Conservation (phyloP, 2,329 filamentous ascomycete species). For the Fonsecaea multimorphosa region DNA sequence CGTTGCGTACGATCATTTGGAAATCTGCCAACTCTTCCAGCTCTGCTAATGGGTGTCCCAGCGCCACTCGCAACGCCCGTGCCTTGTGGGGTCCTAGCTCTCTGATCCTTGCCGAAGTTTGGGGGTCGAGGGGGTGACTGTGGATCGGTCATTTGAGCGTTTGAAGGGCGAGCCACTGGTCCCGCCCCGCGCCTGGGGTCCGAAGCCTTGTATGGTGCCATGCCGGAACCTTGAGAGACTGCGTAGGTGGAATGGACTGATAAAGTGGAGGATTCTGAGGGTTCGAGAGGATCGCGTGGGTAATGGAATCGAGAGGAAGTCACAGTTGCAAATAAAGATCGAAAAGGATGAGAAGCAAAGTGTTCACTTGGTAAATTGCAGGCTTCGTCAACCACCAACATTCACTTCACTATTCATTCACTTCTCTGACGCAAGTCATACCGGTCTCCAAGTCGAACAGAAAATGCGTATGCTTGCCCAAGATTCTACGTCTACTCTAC, state of each 20-base stretch:
- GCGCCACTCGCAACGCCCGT: neutral
- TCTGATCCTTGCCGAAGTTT: slow-evolving; percentile 3
- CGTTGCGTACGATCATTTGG: neutral
- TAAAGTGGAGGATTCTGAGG: neutral
- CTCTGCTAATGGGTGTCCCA: slow-evolving; percentile 1
- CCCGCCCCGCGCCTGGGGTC: slow-evolving; percentile 11
- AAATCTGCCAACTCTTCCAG: slow-evolving; percentile 10
- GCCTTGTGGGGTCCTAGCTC: neutral
- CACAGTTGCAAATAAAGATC: neutral
- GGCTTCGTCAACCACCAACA: slow-evolving; percentile 1
- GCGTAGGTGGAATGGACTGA: neutral
- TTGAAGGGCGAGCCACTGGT: neutral
- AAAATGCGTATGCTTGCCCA: neutral
- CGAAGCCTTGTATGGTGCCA: slow-evolving; percentile 1
- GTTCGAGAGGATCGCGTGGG: neutral
- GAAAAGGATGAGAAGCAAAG: neutral
- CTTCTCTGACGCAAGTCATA: neutral
- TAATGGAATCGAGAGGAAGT: neutral
- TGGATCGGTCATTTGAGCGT: slow-evolving; percentile 12
- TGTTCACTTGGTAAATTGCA: neutral
- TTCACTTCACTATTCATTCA: slow-evolving; percentile 21
- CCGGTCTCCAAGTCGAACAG: neutral
- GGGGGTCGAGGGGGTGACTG: neutral
- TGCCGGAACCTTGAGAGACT: neutral
- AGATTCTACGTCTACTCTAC: slow-evolving; percentile 27